phyloP scores from a whole-genome alignment of 345 rosid genomes.

The Dipteronia dyeriana region DNA sequence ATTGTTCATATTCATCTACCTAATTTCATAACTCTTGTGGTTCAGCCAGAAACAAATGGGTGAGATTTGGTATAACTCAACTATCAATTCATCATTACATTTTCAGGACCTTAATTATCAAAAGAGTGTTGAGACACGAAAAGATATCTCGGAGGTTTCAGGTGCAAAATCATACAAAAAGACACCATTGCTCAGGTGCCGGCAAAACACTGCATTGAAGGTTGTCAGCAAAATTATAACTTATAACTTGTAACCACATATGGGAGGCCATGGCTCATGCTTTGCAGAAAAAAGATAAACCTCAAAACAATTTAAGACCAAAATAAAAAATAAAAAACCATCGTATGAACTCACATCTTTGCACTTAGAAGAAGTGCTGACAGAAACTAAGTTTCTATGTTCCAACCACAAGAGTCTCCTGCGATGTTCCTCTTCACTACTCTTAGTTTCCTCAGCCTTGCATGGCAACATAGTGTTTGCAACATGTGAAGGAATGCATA shows the following conservation, averaged over 20 bases:
- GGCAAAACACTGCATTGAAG: too few relatives aligned
- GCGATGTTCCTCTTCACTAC: constrained; percentile 36
- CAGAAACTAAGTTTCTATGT: constrained; percentile 47
- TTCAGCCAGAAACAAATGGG: neutral
- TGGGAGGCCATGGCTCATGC: neutral
- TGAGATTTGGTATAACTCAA: neutral
- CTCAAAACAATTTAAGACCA: neutral
- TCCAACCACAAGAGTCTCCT: constrained; percentile 66
- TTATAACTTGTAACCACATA: neutral
- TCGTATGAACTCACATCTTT: constrained; percentile 41
- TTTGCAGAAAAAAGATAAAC: neutral
- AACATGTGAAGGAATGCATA: constrained; percentile 62
- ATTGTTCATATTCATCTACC: too few relatives aligned
- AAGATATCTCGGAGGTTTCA: neutral
- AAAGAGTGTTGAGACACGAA: neutral
- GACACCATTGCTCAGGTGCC: too few relatives aligned
- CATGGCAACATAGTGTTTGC: constrained; percentile 84
- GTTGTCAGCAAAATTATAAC: neutral
- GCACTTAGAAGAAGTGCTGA: constrained; percentile 40
- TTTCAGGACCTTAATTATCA: neutral
- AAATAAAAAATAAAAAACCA: too few relatives aligned
- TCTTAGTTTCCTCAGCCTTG: neutral
- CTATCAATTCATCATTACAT: neutral
- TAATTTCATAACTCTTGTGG: too few relatives aligned
- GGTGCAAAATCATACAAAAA: neutral